These are phyloP conservation scores for Pseudonitzschia pungens DNA, from an alignment of 108 stramenopile species.

Conservation along the genomic window DNA sequence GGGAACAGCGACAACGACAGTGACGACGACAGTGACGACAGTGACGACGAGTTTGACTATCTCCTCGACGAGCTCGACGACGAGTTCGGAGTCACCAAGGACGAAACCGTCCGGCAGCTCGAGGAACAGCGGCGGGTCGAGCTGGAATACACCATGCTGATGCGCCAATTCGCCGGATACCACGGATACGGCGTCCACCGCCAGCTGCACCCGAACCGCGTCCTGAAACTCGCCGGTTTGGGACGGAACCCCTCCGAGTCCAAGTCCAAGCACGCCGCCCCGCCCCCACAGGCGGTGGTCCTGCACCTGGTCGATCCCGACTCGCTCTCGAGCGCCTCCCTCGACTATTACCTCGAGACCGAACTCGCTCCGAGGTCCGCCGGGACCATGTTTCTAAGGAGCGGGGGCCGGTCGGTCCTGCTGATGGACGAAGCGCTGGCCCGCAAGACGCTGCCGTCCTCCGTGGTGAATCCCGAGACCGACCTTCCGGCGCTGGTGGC, in stretches of 20 bases:
- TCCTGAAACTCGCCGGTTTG: constrained; percentile 61
- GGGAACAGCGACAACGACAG: constrained; percentile 22
- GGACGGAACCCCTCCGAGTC: constrained; percentile 8
- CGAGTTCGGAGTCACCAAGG: constrained; percentile 46
- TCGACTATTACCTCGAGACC: constrained; percentile 73
- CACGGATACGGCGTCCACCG: constrained; percentile 85
- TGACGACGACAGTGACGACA: constrained; percentile 36
- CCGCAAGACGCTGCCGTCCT: constrained; percentile 13
- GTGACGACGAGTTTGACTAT: constrained; percentile 80
- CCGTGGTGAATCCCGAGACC: constrained; percentile 34
- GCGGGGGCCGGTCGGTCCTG: constrained; percentile 51
- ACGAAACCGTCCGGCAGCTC: constrained; percentile 20
- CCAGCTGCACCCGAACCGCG: constrained; percentile 69
- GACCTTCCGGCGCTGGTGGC: constrained; percentile 75
- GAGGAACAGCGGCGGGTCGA: constrained; percentile 64
- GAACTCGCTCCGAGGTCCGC: constrained; percentile 26
- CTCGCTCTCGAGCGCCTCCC: constrained; percentile 53
- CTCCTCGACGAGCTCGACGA: constrained; percentile 86
- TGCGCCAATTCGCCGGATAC: constrained; percentile 43
- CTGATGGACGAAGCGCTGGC: constrained; percentile 44
- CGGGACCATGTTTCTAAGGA: constrained; percentile 74
- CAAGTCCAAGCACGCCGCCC: constrained; percentile 3
- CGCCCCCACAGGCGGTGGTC: constrained; percentile 50
- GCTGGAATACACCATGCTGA: constrained; percentile 52
- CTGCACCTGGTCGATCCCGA: constrained; percentile 73